Evolutionary conservation across 441 rosid species (phyloP).

Genomic region (Mallotus japonicus): DNA sequence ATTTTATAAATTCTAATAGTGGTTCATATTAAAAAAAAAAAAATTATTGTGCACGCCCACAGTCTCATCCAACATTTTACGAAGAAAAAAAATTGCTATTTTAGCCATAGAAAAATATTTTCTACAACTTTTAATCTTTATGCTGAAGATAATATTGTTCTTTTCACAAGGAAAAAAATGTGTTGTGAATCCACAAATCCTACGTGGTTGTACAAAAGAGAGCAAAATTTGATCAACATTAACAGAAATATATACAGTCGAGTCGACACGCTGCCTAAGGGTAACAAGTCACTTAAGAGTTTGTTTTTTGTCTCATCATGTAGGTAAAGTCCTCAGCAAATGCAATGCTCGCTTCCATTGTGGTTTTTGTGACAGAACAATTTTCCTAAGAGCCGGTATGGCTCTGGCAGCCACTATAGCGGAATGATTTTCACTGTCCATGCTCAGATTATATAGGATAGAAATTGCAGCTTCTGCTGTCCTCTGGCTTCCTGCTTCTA

Average conservation of each 20-base stretch:
- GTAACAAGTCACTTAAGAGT: background rate
- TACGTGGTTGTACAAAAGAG: background rate
- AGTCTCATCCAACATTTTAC: too few relatives aligned
- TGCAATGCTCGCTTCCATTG: conserved; percentile 73
- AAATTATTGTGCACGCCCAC: too few relatives aligned
- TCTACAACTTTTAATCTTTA: background rate
- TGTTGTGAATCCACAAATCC: background rate
- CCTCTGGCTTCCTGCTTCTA: conserved; percentile 57
- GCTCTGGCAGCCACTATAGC: conserved; percentile 77
- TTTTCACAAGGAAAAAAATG: background rate
- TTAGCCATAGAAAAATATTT: too few relatives aligned
- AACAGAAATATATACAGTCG: background rate
- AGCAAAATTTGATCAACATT: background rate
- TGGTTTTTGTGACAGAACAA: conserved; percentile 56
- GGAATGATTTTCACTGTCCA: conserved; percentile 73
- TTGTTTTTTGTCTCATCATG: conserved; percentile 16
- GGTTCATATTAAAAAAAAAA: too few relatives aligned
- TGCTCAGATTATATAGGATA: conserved; percentile 67
- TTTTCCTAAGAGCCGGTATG: conserved; percentile 62
- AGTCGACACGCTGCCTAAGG: background rate
- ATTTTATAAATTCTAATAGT: too few relatives aligned
- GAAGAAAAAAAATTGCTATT: too few relatives aligned
- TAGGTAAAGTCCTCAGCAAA: conserved; percentile 58
- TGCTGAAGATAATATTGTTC: too few relatives aligned
- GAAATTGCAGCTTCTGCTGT: conserved; percentile 63